Conservation (phyloP, 768 basidiomycete species). For the Lyophyllum atratum region DNA sequence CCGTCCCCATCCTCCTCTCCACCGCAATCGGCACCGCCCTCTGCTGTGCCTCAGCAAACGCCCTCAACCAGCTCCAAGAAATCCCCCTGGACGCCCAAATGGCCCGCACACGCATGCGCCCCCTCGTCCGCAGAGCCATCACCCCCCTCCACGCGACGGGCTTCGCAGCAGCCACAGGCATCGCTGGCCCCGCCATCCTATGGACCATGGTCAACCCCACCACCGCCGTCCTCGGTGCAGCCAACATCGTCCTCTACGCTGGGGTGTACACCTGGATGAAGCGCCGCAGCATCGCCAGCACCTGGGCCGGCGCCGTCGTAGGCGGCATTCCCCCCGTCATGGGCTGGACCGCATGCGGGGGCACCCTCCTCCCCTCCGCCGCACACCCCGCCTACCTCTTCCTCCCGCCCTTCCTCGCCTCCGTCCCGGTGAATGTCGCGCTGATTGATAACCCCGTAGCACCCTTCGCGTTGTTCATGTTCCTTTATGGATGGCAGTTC, state of each 20-base stretch:
- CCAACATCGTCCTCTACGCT: constrained; percentile 88
- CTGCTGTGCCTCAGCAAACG: constrained; percentile 91
- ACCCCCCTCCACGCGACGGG: constrained; percentile 80
- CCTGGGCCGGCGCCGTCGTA: constrained; percentile 93
- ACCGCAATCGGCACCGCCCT: constrained; percentile 89
- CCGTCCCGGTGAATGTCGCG: constrained; percentile 41
- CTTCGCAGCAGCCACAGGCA: constrained; percentile 77
- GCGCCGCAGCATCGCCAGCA: constrained; percentile 78
- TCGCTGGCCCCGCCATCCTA: constrained; percentile 77
- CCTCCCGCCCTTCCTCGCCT: constrained; percentile 60
- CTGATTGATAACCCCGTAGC: constrained; percentile 80
- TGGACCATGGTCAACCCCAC: constrained; percentile 84
- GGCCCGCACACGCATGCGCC: constrained; percentile 84
- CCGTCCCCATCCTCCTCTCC: constrained; percentile 80
- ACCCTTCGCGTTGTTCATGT: constrained; percentile 75
- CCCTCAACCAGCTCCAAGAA: constrained; percentile 94
- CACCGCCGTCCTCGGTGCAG: constrained; percentile 79
- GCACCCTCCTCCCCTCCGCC: constrained; percentile 66
- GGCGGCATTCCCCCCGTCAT: constrained; percentile 93
- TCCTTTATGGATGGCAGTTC: constrained; percentile 97
- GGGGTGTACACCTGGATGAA: constrained; percentile 94
- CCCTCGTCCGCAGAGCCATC: constrained; percentile 84
- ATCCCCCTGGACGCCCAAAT: constrained; percentile 97
- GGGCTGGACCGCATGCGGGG: constrained; percentile 98
- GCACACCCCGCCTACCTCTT: constrained; percentile 60